Percentiles rank a stretch among this genome's conserved stretches.
These are phyloP conservation scores for Telfairia occidentalis DNA, from an alignment of 331 rosid genomes.

Conservation along the genomic window DNA sequence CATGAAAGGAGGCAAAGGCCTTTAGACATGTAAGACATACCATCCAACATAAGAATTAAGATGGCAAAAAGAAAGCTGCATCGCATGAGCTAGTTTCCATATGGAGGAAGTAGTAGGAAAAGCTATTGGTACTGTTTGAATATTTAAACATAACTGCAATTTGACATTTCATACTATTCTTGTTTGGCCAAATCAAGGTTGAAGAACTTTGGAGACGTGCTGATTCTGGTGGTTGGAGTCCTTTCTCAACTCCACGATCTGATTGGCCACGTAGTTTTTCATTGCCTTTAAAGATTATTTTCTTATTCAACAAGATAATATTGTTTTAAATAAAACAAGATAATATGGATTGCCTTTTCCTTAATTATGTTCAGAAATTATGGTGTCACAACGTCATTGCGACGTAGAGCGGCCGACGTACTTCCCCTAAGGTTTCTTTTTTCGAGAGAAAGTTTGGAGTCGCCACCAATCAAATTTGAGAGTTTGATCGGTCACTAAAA, in stretches of 20 bases:
- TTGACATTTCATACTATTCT: slow-evolving; percentile 9
- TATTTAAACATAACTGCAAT: neutral
- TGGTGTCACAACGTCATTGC: too few relatives aligned
- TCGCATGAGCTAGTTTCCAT: neutral
- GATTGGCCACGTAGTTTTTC: slow-evolving; percentile 53
- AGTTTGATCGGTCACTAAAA: too few relatives aligned
- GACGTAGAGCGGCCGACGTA: too few relatives aligned
- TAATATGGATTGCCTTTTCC: neutral
- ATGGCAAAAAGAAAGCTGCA: neutral
- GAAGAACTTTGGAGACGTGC: slow-evolving; percentile 80
- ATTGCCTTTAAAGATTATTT: neutral
- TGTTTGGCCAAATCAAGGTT: slow-evolving; percentile 39
- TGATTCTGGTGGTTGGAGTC: slow-evolving; percentile 71
- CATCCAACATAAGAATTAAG: neutral
- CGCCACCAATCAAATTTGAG: too few relatives aligned
- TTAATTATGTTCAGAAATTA: neutral
- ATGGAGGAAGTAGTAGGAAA: neutral
- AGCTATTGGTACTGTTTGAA: neutral
- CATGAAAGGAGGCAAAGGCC: too few relatives aligned
- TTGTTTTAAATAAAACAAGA: too few relatives aligned
- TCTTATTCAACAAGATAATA: neutral
- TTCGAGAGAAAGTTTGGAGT: too few relatives aligned
- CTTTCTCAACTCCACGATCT: slow-evolving; percentile 79
- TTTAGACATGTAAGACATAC: too few relatives aligned
- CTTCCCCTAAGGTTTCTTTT: too few relatives aligned